Percentiles rank a stretch among this genome's conserved stretches.
Evolutionary conservation across 1,139 yeast genomes (phyloP).

Genomic region (Yamadazyma conglobata): DNA sequence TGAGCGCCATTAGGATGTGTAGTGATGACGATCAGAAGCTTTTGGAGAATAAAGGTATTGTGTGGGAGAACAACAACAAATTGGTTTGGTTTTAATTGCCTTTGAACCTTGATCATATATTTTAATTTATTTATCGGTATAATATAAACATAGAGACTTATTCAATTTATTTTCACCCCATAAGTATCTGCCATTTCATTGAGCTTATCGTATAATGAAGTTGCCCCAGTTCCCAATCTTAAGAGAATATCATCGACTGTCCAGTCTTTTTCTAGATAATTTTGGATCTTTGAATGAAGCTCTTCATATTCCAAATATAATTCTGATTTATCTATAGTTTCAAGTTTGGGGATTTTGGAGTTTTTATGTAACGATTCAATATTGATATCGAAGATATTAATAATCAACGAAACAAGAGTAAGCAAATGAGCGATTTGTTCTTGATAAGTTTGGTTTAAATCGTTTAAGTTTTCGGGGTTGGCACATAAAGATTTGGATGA

Average conservation of each 20-base stretch:
- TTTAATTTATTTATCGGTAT: constrained; percentile 1
- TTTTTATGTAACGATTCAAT: constrained; percentile 38
- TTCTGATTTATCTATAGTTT: constrained; percentile 19
- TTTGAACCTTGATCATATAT: too few species aligned
- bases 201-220: constrained; percentile 1
- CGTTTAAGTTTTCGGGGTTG: constrained; percentile 35
- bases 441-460: constrained; percentile 27
- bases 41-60: constrained; percentile 23
- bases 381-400: constrained; percentile 34
- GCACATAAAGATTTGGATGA: constrained; percentile 34
- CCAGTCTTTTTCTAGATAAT: constrained; percentile 40
- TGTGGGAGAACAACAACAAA: constrained; percentile 47
- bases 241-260: constrained; percentile 37
- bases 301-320: constrained; percentile 17
- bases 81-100: constrained; percentile 40
- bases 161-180: constrained; percentile 1
- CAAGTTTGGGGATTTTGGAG: constrained; percentile 41
- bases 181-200: constrained; percentile 2
- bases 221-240: constrained; percentile 20
- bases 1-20: constrained; percentile 35
- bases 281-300: constrained; percentile 18
- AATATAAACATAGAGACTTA: neutral
- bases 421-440: constrained; percentile 25
- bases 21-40: constrained; percentile 21
- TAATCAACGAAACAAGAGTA: constrained; percentile 25